A percentile compares a stretch with the other conserved stretches of the same genome.
Conservation (phyloP, 306 rosid genomes). For the Clitoria ternatea region DNA sequence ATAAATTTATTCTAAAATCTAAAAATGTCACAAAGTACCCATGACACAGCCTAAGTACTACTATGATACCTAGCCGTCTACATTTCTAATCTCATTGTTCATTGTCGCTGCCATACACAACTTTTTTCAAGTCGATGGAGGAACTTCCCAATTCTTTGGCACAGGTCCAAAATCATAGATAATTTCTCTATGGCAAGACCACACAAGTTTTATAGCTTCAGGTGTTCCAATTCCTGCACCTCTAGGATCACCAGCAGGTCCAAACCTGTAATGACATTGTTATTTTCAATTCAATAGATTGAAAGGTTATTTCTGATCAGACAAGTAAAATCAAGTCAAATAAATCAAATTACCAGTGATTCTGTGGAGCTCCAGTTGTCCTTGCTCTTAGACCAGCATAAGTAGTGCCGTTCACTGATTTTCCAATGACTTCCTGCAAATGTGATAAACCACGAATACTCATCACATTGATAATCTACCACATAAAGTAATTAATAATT, state of each 20-base stretch:
- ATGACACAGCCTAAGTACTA: neutral
- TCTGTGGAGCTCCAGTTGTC: slow-evolving; percentile 96
- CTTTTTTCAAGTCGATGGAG: slow-evolving; percentile 61
- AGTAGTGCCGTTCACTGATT: slow-evolving; percentile 87
- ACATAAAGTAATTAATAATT: neutral
- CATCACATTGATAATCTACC: neutral
- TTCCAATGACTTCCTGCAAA: slow-evolving; percentile 82
- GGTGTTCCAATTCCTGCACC: slow-evolving; percentile 99
- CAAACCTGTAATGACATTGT: slow-evolving; percentile 64
- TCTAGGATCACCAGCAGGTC: slow-evolving; percentile 95
- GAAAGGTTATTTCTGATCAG: neutral
- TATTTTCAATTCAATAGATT: slow-evolving; percentile 3
- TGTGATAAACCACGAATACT: slow-evolving; percentile 6
- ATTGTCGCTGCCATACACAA: neutral
- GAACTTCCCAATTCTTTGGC: slow-evolving; percentile 58
- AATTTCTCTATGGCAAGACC: slow-evolving; percentile 96
- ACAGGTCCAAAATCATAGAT: slow-evolving; percentile 84
- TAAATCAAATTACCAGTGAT: slow-evolving; percentile 62
- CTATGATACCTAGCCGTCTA: neutral
- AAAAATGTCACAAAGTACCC: neutral
- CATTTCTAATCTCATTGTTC: neutral
- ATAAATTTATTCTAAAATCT: slow-evolving; percentile 22
- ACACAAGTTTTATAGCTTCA: slow-evolving; percentile 93
- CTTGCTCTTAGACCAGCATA: slow-evolving; percentile 93
- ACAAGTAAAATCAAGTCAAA: neutral